Percentiles rank a stretch among this genome's conserved stretches.
phyloP scores from a whole-genome alignment of 345 rosid genomes.

The Draba incana region DNA sequence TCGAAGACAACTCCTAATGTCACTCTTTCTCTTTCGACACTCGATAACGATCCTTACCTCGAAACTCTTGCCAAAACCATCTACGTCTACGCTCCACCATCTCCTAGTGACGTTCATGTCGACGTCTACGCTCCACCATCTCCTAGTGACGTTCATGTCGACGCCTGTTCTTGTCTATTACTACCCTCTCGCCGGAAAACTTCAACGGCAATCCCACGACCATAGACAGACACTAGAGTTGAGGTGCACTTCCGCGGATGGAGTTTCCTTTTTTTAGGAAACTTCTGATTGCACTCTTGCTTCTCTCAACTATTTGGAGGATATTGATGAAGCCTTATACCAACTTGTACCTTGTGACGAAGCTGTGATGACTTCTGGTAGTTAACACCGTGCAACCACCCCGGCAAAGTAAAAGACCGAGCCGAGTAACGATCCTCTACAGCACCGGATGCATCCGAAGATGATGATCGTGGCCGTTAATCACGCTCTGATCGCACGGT shows the following conservation, averaged over 20 bases:
- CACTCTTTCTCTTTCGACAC: constrained; percentile 56
- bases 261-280: constrained; percentile 61
- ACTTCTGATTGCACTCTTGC: constrained; percentile 46
- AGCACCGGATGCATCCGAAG: background rate
- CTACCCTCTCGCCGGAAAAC: constrained; percentile 69
- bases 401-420: background rate
- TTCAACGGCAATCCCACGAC: constrained; percentile 48
- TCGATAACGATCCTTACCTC: constrained; percentile 54
- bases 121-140: constrained; percentile 44
- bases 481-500: background rate
- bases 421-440: constrained; percentile 10
- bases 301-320: constrained; percentile 51
- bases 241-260: constrained; percentile 40
- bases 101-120: background rate
- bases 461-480: background rate
- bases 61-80: constrained; percentile 53
- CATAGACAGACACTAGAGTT: constrained; percentile 49
- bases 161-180: too few species aligned
- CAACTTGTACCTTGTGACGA: constrained; percentile 39
- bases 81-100: constrained; percentile 44
- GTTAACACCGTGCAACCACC: constrained; percentile 1
- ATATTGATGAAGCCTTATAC: constrained; percentile 41
- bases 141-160: background rate
- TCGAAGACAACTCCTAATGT: constrained; percentile 49
- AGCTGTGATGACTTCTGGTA: constrained; percentile 29